Conservation (phyloP, 2,329 filamentous ascomycete genomes). For the Pestalotiopsis sp. region DNA sequence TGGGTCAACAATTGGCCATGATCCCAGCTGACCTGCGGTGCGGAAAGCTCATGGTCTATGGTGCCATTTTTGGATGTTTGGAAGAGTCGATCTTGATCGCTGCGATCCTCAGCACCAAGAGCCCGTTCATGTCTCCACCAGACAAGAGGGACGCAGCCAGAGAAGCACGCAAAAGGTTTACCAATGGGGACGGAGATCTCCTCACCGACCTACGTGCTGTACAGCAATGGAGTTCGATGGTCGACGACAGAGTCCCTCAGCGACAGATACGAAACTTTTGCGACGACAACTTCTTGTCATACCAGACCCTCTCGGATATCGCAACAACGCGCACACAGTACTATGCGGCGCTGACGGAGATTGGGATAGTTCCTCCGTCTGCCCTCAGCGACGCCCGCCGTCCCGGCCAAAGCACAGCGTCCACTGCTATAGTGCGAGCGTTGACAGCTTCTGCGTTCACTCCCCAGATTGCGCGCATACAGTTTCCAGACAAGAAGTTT, state of each 20-base stretch:
- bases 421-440: constrained; percentile 63
- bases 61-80: constrained; percentile 89
- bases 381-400: not conserved
- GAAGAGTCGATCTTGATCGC: constrained; percentile 88
- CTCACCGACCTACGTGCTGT: constrained; percentile 85
- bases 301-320: constrained; percentile 85
- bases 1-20: constrained; percentile 93
- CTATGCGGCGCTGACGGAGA: constrained; percentile 81
- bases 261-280: constrained; percentile 77
- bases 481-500: constrained; percentile 95
- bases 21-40: constrained; percentile 92
- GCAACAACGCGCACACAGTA: constrained; percentile 85
- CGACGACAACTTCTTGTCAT: constrained; percentile 80
- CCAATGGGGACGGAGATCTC: constrained; percentile 79
- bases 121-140: constrained; percentile 82
- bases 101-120: constrained; percentile 86
- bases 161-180: constrained; percentile 74
- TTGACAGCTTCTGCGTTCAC: constrained; percentile 74
- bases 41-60: constrained; percentile 94
- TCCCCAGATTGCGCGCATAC: constrained; percentile 89
- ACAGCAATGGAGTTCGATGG: constrained; percentile 76
- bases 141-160: constrained; percentile 83
- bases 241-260: constrained; percentile 58
- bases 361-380: constrained; percentile 67
- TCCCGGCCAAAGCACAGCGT: constrained; percentile 21